Base-by-base conservation (phyloP, 2,329 filamentous ascomycete genomes). In the Aspergillus fructus region DNA sequence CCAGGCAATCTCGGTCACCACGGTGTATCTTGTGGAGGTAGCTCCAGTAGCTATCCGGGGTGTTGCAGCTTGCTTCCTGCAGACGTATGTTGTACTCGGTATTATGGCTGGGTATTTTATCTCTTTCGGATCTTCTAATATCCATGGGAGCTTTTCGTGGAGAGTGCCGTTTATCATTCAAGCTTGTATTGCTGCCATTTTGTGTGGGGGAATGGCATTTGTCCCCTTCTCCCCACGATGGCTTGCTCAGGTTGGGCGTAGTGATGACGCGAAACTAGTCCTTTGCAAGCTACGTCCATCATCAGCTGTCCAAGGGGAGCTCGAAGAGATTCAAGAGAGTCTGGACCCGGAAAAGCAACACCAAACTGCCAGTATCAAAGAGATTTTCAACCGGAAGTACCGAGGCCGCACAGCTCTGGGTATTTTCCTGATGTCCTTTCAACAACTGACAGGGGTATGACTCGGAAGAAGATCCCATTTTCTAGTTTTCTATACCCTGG, bases 301-400 rank as follows among this genome's bases (percentile, higher is more conserved):
- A 2, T 21, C 43, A 12, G 46, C 7, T 13, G 56, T 55, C 5
- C 50, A 59, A 12, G 55, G 39, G 4, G 61, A 65, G 48, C 24
- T 64, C 8, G 53, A 37, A 13, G 63, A 64, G 49, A 65, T 65
- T n/a, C 56, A 61, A 47, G 39, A 54, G 13, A 66, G 56, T 11
- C 51, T 66, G 41, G 55, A 60, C 39, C 62, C 59, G 27, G 59
- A 56, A n/a, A 39, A 51, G 13, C 53, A 41, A 13, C 47, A 42
- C n/a, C 37, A 55, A 30, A 48, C 54, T 19, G 59, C 56, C 8
- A 61, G 53, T 51, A 49, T 57, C 13, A 52, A 33, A 34, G 60
- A 62, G 46, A 58, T 60, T 9, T 60, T 62, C 37, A 51, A 49
- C 9, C 52, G 43, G 7, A 56, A 60, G 30, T 62, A 60, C n/a